Conservation (phyloP, 2,329 filamentous ascomycete species). For the Trichoderma brevicompactum region DNA sequence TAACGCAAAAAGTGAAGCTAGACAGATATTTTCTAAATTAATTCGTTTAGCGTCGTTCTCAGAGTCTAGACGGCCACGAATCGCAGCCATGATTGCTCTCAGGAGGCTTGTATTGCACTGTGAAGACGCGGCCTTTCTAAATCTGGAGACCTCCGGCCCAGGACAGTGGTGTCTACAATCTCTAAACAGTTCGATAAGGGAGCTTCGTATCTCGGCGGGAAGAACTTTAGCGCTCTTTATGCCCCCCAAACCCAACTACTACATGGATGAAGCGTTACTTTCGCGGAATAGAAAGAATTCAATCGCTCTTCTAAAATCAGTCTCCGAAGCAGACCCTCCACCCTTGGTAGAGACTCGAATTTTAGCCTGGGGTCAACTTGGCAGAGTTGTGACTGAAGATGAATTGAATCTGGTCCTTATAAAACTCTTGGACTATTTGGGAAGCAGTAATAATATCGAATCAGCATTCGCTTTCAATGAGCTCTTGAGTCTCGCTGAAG, state of each 20-base stretch:
- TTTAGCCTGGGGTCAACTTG: conserved; percentile 83
- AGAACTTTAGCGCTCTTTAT: conserved; percentile 71
- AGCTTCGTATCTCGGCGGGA: conserved; percentile 80
- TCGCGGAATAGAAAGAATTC: conserved; percentile 64
- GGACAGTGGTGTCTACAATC: conserved; percentile 84
- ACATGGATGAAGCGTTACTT: conserved; percentile 37
- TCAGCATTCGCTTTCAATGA: conserved; percentile 84
- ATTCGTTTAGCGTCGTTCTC: conserved; percentile 52
- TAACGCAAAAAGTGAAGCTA: conserved; percentile 44
- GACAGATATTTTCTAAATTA: conserved; percentile 53
- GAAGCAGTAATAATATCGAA: conserved; percentile 78
- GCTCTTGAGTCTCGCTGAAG: conserved; percentile 72
- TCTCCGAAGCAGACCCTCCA: conserved; percentile 70
- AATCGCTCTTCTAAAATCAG: conserved; percentile 70
- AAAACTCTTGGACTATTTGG: conserved; percentile 83
- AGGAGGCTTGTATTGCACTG: conserved; percentile 72
- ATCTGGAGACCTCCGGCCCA: conserved; percentile 68
- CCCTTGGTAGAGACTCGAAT: conserved; percentile 82
- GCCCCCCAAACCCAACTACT: conserved; percentile 35
- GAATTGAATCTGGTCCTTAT: conserved; percentile 86
- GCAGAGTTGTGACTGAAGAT: conserved; percentile 74
- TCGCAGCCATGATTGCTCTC: conserved; percentile 73
- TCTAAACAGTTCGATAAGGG: conserved; percentile 80
- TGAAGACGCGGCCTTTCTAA: conserved; percentile 60
- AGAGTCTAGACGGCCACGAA: conserved; percentile 63